phyloP scores from a whole-genome alignment of 176 grass and related monocot genomes.

The Aegilops umbellulata region DNA sequence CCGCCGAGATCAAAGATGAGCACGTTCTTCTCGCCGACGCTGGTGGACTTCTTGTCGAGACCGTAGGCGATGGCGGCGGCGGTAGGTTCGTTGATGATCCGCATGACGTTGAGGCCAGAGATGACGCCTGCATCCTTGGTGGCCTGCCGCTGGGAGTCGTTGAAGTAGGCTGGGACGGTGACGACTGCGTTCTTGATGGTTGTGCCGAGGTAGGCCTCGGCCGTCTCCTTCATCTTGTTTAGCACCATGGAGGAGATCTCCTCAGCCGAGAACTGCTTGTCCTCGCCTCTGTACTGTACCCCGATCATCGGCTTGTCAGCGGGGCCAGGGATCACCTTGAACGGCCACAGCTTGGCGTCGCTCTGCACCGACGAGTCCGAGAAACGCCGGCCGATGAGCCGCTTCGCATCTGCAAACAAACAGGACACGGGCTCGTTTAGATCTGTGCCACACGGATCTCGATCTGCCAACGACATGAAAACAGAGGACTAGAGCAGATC shows the following conservation, averaged over 20 bases:
- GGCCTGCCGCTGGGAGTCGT: slow-evolving; percentile 92
- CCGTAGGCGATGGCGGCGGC: slow-evolving; percentile 89
- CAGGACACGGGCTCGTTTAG: neutral
- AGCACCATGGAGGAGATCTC: slow-evolving; percentile 92
- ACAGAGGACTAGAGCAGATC: neutral
- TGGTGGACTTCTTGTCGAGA: slow-evolving; percentile 89
- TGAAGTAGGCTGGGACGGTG: slow-evolving; percentile 92
- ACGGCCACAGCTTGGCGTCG: slow-evolving; percentile 77
- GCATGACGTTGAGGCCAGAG: slow-evolving; percentile 81
- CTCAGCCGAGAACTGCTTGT: slow-evolving; percentile 72
- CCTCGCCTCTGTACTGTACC: slow-evolving; percentile 63
- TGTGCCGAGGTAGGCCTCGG: slow-evolving; percentile 68
- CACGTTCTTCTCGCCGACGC: slow-evolving; percentile 90
- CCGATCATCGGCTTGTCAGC: slow-evolving; percentile 80
- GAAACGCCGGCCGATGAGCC: slow-evolving; percentile 78
- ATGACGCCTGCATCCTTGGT: slow-evolving; percentile 90
- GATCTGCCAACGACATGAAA: neutral
- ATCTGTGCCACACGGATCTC: neutral
- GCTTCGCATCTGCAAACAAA: slow-evolving; percentile 64
- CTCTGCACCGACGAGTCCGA: slow-evolving; percentile 74
- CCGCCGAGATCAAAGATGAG: slow-evolving; percentile 94
- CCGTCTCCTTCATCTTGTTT: slow-evolving; percentile 87
- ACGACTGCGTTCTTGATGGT: slow-evolving; percentile 89
- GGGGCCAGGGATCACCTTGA: slow-evolving; percentile 59
- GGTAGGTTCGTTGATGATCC: slow-evolving; percentile 90